Conservation (phyloP, 2,329 filamentous ascomycete genomes). For the Emergomyces pasteurianus region DNA sequence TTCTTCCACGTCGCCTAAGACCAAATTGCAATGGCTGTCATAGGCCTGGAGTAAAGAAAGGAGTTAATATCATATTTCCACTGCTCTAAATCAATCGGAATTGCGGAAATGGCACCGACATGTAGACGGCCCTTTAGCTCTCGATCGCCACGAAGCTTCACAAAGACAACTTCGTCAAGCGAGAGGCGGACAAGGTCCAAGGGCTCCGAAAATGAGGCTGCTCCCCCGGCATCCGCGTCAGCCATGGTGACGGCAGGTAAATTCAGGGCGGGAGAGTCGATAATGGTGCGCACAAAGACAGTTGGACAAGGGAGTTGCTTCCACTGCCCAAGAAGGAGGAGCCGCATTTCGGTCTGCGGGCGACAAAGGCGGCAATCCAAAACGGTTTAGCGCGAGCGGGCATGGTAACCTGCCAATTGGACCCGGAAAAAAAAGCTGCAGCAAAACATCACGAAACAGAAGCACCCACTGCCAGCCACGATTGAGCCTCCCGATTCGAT, state of each 20-base stretch:
- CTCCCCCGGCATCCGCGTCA: constrained; percentile 61
- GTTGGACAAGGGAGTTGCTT: not conserved
- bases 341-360: not conserved
- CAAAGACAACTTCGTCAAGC: constrained; percentile 91
- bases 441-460: not conserved
- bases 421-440: not conserved
- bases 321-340: not conserved
- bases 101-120: constrained; percentile 42
- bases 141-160: constrained; percentile 89
- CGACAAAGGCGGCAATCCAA: not conserved
- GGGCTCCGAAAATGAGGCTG: constrained; percentile 68
- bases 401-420: too few relatives aligned
- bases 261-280: not conserved
- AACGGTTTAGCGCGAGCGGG: constrained; percentile 5
- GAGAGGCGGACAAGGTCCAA: constrained; percentile 91
- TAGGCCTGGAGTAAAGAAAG: constrained; percentile 59
- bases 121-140: constrained; percentile 93
- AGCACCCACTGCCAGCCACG: not conserved
- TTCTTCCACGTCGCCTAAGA: constrained; percentile 92
- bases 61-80: constrained; percentile 1
- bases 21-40: constrained; percentile 95
- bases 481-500: not conserved
- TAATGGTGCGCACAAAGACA: not conserved
- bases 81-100: not conserved
- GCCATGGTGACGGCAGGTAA: constrained; percentile 41